Conservation (phyloP, 768 basidiomycete genomes). For the Psilocybe tampanensis region DNA sequence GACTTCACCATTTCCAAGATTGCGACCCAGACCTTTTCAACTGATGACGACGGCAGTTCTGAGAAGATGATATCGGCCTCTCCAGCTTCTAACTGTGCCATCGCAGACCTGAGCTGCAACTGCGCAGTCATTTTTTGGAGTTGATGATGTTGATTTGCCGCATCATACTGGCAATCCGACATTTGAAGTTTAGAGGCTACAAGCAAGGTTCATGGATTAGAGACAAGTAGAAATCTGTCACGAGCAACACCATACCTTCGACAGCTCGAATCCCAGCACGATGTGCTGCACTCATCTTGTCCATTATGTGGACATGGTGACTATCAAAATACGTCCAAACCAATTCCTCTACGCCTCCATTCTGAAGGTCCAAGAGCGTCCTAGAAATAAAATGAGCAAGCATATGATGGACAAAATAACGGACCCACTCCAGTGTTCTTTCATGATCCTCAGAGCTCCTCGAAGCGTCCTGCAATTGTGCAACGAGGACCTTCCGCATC, state of each 20-base stretch:
- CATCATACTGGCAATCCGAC: background rate
- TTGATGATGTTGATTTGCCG: too few relatives aligned
- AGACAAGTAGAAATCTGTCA: background rate
- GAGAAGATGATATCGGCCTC: conserved; percentile 52
- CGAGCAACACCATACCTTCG: conserved; percentile 42
- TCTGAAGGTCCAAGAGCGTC: conserved; percentile 83
- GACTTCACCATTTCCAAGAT: conserved; percentile 77
- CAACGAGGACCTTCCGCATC: conserved; percentile 75
- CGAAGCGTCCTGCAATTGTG: conserved; percentile 75
- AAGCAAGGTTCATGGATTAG: background rate
- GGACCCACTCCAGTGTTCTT: conserved; percentile 84
- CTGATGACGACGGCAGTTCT: conserved; percentile 60
- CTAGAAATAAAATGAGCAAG: conserved; percentile 39
- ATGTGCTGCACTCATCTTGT: conserved; percentile 67
- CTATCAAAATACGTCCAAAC: conserved; percentile 95
- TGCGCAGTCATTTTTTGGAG: conserved; percentile 34
- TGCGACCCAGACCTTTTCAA: conserved; percentile 80
- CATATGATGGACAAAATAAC: background rate
- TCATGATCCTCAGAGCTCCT: conserved; percentile 91
- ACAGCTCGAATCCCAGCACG: conserved; percentile 50
- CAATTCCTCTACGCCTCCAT: conserved; percentile 71
- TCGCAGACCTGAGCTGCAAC: conserved; percentile 55
- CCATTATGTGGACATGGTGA: conserved; percentile 83
- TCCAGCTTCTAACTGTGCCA: conserved; percentile 60
- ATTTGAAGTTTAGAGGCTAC: background rate